Evolutionary conservation across 2,329 filamentous ascomycete genomes (phyloP), one percentile per base, ranked within the genome.

Genomic region (Fusarium compactum): DNA sequence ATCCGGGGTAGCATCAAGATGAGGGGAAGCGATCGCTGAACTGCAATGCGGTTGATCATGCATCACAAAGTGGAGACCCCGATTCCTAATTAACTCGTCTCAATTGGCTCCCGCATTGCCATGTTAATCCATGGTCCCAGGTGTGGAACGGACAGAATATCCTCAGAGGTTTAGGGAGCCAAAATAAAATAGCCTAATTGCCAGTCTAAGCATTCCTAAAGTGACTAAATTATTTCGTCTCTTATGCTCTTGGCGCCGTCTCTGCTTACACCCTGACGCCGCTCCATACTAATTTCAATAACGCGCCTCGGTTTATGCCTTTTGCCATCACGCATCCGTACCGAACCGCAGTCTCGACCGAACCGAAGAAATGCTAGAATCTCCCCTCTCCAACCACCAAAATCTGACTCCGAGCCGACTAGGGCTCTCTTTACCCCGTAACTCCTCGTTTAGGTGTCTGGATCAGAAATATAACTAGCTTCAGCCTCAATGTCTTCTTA

Each of bases 401-500:
- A 24, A 41, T 16, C 22, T 50, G 25, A 41, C 40, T 58, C 62
- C 60, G 62, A 65, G 24, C 60, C 62, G 62, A 27, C 12, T 15
- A 30, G n/a, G 14, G 38, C 25, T 27, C 38, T 24, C 6, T 14
- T 11, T 65, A 30, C 38, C 22, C 60, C 30, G n/a, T 47, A 62
- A 45, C 15, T 70, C 40, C n/a, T 27, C 27, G 16, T 55, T 30
- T 30, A 55, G 32, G 22, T 34, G 34, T 52, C 62, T 30, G 34
- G 43, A 9, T 55, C 51, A 41, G 41, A 67, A 46, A 51, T 69
- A 69, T 69, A 69, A 66, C 54, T 69, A 63, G 44, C 54, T 69
- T 70, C 45, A 69, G 65, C 65, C 66, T 68, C 50, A 68, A 65
- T 32, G 20, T 22, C 58, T 43, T 60, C 48, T 60, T 60, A 65